Evolutionary conservation across 2,329 filamentous ascomycete genomes (phyloP), one percentile per base, ranked within the genome.

Genomic region (Emmonsia crescens): DNA sequence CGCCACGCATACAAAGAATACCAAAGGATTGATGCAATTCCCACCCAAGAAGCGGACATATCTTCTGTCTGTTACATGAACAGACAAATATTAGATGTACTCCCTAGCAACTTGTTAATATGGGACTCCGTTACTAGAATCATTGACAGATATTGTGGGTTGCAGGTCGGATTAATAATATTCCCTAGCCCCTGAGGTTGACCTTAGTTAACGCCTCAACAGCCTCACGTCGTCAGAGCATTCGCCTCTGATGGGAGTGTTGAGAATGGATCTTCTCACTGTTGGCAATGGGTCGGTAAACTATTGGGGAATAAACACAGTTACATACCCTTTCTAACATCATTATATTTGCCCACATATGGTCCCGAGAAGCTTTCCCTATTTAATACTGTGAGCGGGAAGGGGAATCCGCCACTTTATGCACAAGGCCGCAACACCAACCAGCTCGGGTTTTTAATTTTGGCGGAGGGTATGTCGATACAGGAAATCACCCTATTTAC

Each of bases 391-490:
- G 19, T 55, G 19, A 33, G 2, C 6, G 19, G 8, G 4, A n/a
- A 21, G 14, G 14, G 5, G 10, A 16, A 27, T 38, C 3, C 55
- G 19, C 36, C 55, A 46, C 12, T 21, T 16, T 0, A 31, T 9
- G 36, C n/a, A 42, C 44, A 56, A 31, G 49, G n/a, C n/a, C 16
- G 21, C 16, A 16, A 27, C 59, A 60, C 38, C 16, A n/a, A 19
- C 48, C 33, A 19, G 49, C 54, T 21, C 72, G 71, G 58, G 66
- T 71, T 58, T 73, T 42, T 42, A 19, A 72, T 59, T 66, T 71
- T 38, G 71, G 71, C 19, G 71, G 71, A 21, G 52, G 68, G 10
- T 73, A 71, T 61, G 56, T 62, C 19, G 62, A 68, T 48, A n/a
- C 46, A 16, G 38, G 19, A 33, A 64, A 62, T n/a, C 58, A 66